Evolutionary conservation across 2,329 filamentous ascomycete genomes (phyloP).

Genomic region (Juglanconis sp.): DNA sequence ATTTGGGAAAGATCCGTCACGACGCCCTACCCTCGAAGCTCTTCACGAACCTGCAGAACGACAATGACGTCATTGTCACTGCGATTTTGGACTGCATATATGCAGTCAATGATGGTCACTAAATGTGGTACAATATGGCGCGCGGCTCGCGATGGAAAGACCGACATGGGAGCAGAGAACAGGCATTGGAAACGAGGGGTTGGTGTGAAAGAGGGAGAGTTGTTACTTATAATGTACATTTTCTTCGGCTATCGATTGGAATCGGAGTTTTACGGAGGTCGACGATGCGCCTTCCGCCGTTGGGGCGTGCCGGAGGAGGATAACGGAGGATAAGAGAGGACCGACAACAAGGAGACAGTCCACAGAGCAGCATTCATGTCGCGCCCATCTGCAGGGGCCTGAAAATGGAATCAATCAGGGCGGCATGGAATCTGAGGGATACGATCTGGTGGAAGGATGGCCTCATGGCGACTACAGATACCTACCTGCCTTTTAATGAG

Average conservation of each 20-base stretch:
- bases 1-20: not conserved
- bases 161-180: not conserved
- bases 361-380: not conserved
- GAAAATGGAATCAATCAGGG: not conserved
- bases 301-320: not conserved
- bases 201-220: not conserved
- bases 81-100: not conserved
- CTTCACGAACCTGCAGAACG: not conserved
- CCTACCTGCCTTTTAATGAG: constrained; percentile 2
- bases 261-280: constrained; percentile 11
- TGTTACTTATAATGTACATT: constrained; percentile 16
- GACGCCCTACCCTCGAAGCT: not conserved
- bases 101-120: not conserved
- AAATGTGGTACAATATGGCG: not conserved
- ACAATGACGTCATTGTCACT: not conserved
- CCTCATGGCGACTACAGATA: not conserved
- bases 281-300: not conserved
- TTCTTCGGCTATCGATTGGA: constrained; percentile 9
- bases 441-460: not conserved
- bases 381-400: not conserved
- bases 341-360: not conserved
- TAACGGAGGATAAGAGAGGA: not conserved
- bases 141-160: not conserved
- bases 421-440: not conserved
- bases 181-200: constrained; percentile 9